Percentiles rank a stretch among this genome's conserved stretches.
Evolutionary conservation across 768 basidiomycete genomes (phyloP).

Genomic region (Serendipita indica): DNA sequence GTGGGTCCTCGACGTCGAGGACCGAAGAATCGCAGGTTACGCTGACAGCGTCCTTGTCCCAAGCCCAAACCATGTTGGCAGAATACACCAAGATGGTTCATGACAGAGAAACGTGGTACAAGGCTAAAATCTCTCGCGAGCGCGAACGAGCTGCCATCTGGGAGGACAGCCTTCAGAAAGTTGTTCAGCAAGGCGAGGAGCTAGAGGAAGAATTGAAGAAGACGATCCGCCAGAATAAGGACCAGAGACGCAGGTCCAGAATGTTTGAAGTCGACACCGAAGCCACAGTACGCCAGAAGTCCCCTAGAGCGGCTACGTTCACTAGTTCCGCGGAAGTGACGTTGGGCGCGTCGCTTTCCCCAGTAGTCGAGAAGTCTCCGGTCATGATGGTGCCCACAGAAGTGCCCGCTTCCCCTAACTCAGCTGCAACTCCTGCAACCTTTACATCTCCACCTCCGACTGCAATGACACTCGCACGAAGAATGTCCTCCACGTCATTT

Average conservation of each 20-base stretch:
- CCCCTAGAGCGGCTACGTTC: not conserved
- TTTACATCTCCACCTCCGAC: not conserved
- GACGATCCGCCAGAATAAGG: slow-evolving; percentile 6
- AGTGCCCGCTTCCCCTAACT: not conserved
- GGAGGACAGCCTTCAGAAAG: slow-evolving; percentile 80
- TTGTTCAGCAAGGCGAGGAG: slow-evolving; percentile 71
- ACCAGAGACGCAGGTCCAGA: not conserved
- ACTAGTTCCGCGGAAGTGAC: not conserved
- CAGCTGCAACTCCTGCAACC: not conserved
- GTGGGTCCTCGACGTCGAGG: slow-evolving; percentile 22
- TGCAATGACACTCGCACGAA: not conserved
- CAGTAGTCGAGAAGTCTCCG: not conserved
- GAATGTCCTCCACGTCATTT: not conserved
- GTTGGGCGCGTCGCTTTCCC: not conserved
- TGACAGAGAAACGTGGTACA: slow-evolving; percentile 75
- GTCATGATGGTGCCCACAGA: not conserved
- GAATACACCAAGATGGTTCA: slow-evolving; percentile 56
- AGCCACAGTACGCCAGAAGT: not conserved
- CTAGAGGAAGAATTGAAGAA: slow-evolving; percentile 64
- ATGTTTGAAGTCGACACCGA: not conserved
- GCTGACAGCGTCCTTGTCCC: slow-evolving; percentile 42
- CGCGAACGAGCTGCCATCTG: slow-evolving; percentile 51
- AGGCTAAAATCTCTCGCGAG: slow-evolving; percentile 47
- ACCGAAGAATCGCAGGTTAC: slow-evolving; percentile 31
- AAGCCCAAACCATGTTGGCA: slow-evolving; percentile 42